Percentiles rank a stretch among this genome's conserved stretches.
Evolutionary conservation across 352 stramenopile genomes (phyloP).

Genomic region (Globisporangium splendens): DNA sequence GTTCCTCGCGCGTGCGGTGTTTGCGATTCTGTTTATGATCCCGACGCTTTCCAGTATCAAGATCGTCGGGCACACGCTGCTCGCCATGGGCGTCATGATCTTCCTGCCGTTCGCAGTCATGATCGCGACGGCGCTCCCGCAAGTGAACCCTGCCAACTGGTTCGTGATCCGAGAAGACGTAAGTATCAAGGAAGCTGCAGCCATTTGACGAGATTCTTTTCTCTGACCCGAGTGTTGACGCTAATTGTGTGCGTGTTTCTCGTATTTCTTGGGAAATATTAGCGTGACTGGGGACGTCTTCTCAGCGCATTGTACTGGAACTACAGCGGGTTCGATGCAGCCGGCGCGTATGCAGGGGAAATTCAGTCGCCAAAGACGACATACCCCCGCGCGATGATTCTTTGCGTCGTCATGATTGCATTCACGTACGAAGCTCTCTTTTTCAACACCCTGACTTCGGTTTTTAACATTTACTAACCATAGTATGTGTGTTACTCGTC

Average conservation of each 20-base stretch:
- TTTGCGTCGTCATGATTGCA: constrained; percentile 71
- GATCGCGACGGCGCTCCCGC: constrained; percentile 40
- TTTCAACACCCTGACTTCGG: no score
- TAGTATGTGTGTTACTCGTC: no score
- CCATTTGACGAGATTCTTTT: not conserved
- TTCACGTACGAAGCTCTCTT: constrained; percentile 28
- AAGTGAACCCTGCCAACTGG: constrained; percentile 68
- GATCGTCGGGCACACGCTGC: constrained; percentile 56
- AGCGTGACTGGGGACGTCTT: constrained; percentile 61
- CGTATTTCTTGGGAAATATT: constrained; percentile 10
- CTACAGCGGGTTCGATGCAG: constrained; percentile 76
- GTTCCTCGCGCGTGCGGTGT: constrained; percentile 43
- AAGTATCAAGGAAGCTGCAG: constrained; percentile 5
- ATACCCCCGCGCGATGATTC: constrained; percentile 74
- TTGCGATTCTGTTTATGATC: constrained; percentile 71
- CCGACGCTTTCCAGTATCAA: constrained; percentile 70
- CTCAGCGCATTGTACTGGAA: constrained; percentile 82
- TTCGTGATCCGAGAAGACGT: constrained; percentile 60
- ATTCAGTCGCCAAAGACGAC: constrained; percentile 66
- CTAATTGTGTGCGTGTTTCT: not conserved
- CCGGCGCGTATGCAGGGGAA: constrained; percentile 67
- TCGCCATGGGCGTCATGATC: constrained; percentile 64
- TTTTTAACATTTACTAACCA: no score
- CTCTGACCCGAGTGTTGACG: not conserved
- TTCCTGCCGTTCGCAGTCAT: constrained; percentile 65